Evolutionary conservation across 148 eudicot genomes (phyloP).

Genomic region (Cornus kousa): DNA sequence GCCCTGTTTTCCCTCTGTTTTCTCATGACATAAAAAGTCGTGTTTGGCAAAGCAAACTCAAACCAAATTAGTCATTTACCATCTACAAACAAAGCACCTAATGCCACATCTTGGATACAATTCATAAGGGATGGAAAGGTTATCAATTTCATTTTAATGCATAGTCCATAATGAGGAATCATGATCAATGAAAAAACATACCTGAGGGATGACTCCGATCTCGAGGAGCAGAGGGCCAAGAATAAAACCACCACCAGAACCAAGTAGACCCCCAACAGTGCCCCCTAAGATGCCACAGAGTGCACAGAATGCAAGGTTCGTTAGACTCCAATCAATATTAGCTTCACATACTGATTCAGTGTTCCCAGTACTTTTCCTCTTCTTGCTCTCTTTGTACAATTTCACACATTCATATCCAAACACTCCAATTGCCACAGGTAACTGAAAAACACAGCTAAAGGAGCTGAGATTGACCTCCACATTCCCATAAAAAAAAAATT

Average conservation of each 20-base stretch:
- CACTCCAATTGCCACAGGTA: constrained; percentile 71
- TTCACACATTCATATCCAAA: constrained; percentile 69
- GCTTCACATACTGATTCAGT: constrained; percentile 78
- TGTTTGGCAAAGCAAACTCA: not conserved
- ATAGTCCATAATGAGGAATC: too few relatives aligned
- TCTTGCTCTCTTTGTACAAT: constrained; percentile 65
- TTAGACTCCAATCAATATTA: constrained; percentile 69
- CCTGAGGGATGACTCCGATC: constrained; percentile 99
- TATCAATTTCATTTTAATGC: too few relatives aligned
- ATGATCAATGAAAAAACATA: constrained; percentile 10
- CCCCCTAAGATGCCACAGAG: constrained; percentile 92
- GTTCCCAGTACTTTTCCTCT: constrained; percentile 57
- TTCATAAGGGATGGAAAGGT: too few relatives aligned
- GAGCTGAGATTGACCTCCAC: constrained; percentile 1
- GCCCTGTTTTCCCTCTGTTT: not conserved
- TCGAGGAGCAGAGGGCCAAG: constrained; percentile 93
- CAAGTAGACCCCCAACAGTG: constrained; percentile 91
- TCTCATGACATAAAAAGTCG: not conserved
- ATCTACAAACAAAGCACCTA: too few relatives aligned
- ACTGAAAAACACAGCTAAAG: constrained; percentile 32
- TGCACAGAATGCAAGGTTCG: constrained; percentile 68
- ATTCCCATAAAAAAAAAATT: not conserved
- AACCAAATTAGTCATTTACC: too few relatives aligned
- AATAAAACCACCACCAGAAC: constrained; percentile 98
- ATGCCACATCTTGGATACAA: too few relatives aligned